Base-by-base conservation (phyloP, 1,284 basidiomycete species). In the Ustilago sp. region DNA sequence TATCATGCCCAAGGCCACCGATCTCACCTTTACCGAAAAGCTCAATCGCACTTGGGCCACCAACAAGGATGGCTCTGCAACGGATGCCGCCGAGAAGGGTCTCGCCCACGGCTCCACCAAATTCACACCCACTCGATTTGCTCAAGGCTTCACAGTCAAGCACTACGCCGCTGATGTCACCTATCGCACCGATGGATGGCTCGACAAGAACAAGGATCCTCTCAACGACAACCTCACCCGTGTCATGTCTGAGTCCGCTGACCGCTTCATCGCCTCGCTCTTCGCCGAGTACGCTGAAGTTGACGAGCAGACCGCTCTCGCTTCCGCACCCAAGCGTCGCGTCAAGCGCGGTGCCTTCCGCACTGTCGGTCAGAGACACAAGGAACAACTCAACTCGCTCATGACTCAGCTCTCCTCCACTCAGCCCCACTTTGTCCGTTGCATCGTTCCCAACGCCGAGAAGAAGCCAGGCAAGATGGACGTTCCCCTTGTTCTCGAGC, bases 191-290 rank as follows among this genome's bases (percentile, higher is more conserved):
- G 92, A 95, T 45, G 93, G 94, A 9, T 99, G 97, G 97, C 89
- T 99, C 72, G 95, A 97, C 88, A 99, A 99, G 91, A 99, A 99
- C 89, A 98, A 98, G 88, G 97, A 99, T 83, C 97, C 97, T 0
- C 88, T 99, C 74, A 98, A 99, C 86, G 95, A 98, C 85, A 96
- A 98, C 84, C 89, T 99, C 47, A 94, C 94, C 0, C 91, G 94
- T 17, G 92, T 99, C 45, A 89, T 99, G 31, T 91, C 94, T 1
- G 89, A 90, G 15, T 97, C 96, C 2, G 89, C 91, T 2, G 92
- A 98, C 79, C 90, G 90, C 39, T 94, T 94, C 81, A 90, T 99
- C 43, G 91, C 93, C 0, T 87, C 89, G 2, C 90, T 99, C 43
- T 99, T 99, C 86, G 88, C 92, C 17, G 96, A 98, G 79, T 95